A percentile compares a stretch with the other conserved stretches of the same genome.
Conservation (phyloP, 176 grass and related monocot genomes). For the Aegilops tauschii region DNA sequence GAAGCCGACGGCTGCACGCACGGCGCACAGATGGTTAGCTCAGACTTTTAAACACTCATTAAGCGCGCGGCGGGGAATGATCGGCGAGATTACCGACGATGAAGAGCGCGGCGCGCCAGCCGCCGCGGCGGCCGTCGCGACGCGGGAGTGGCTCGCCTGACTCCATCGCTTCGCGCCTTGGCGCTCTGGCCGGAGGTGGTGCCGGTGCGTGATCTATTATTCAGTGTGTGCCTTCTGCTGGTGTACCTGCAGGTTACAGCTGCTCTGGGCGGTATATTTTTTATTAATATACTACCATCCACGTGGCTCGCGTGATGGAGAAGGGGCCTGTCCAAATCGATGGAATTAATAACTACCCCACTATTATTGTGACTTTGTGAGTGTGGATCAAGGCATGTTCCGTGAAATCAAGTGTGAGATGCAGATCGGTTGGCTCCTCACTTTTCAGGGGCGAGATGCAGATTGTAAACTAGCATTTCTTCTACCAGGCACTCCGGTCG, state of each 20-base stretch:
- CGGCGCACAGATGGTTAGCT: background rate
- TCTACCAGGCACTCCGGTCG: background rate
- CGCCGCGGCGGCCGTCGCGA: background rate
- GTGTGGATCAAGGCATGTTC: too few species aligned
- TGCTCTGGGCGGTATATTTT: background rate
- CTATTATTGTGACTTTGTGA: too few species aligned
- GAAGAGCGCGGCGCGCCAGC: conserved; percentile 13
- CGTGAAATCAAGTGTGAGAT: too few species aligned
- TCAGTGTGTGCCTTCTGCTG: background rate
- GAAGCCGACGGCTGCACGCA: conserved; percentile 34
- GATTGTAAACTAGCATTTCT: too few species aligned
- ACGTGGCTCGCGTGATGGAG: background rate
- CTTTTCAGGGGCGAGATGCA: too few species aligned
- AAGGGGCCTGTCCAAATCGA: background rate
- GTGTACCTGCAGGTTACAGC: background rate
- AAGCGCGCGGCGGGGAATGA: background rate
- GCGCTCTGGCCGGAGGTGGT: background rate
- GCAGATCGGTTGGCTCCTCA: too few species aligned
- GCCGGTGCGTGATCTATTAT: background rate
- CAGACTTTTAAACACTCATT: background rate
- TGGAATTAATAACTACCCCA: too few species aligned
- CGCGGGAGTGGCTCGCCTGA: background rate
- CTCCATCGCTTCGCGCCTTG: background rate
- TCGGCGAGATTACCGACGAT: background rate
- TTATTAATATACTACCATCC: background rate